Evolutionary conservation across 495 filamentous ascomycete genomes (phyloP).

Genomic region (Cenococcum geophilum): DNA sequence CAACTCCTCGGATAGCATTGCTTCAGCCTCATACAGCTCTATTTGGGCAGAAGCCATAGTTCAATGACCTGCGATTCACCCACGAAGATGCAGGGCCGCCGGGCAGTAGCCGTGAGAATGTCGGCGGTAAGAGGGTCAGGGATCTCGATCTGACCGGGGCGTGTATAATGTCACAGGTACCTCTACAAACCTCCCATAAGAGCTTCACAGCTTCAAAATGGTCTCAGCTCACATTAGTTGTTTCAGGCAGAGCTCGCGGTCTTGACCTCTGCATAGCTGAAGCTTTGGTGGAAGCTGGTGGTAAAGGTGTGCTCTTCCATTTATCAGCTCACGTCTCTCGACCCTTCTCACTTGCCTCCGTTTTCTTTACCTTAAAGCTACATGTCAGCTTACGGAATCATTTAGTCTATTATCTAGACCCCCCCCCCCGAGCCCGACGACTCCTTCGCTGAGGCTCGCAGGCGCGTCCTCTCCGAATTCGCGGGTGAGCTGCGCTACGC

Average conservation of each 20-base stretch:
- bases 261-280: constrained; percentile 62
- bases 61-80: neutral
- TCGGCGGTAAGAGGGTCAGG: neutral
- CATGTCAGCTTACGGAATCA: neutral
- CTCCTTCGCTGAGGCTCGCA: constrained; percentile 47
- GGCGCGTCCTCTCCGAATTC: constrained; percentile 44
- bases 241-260: constrained; percentile 25
- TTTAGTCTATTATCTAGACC: constrained; percentile 60
- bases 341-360: neutral
- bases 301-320: constrained; percentile 45
- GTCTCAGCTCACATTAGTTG: constrained; percentile 5
- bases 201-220: neutral
- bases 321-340: neutral
- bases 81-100: neutral
- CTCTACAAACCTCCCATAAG: neutral
- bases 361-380: neutral
- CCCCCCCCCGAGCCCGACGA: constrained; percentile 46
- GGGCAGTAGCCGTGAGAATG: neutral
- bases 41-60: neutral
- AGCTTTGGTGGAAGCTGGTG: constrained; percentile 64
- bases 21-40: neutral
- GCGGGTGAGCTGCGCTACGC: constrained; percentile 56
- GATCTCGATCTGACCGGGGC: constrained; percentile 6
- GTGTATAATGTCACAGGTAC: constrained; percentile 9
- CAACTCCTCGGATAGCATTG: neutral